phyloP scores from a whole-genome alignment of 1,284 basidiomycete species.

The Schizophyllum commune region DNA sequence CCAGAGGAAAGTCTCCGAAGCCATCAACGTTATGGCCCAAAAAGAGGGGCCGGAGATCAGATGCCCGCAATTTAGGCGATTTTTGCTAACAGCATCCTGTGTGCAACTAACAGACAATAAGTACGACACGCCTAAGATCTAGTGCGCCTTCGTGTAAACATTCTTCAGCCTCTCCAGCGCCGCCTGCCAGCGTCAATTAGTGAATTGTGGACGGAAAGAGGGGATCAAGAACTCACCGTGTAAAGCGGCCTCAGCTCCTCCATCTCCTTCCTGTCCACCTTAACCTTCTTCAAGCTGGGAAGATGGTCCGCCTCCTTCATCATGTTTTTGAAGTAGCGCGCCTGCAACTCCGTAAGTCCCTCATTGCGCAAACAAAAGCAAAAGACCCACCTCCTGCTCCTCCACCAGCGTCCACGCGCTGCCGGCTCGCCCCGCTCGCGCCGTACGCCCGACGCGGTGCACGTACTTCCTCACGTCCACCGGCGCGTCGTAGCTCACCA shows the following conservation, averaged over 20 bases:
- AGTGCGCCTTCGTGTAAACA: background rate
- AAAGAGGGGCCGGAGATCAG: no score
- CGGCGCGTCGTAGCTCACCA: constrained; percentile 91
- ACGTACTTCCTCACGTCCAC: constrained; percentile 98
- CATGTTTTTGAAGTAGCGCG: constrained; percentile 84
- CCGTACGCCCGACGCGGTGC: constrained; percentile 92
- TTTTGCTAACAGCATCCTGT: no score
- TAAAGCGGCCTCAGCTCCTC: background rate
- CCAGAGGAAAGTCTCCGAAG: no score
- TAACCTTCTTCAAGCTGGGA: constrained; percentile 63
- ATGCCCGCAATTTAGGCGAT: no score
- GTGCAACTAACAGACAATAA: no score
- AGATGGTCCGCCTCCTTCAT: constrained; percentile 72
- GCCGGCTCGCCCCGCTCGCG: constrained; percentile 81
- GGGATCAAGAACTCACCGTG: background rate
- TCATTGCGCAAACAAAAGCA: constrained; percentile 3
- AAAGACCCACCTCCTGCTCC: constrained; percentile 74
- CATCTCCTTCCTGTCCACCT: constrained; percentile 61
- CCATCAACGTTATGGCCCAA: no score
- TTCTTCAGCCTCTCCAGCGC: background rate
- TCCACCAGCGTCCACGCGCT: constrained; percentile 94
- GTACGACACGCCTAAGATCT: background rate
- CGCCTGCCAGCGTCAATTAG: background rate
- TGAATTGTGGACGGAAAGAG: background rate
- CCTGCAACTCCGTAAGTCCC: constrained; percentile 35